phyloP scores from a whole-genome alignment of 1,139 yeast species.

The Saccharomyces pastorianus region DNA sequence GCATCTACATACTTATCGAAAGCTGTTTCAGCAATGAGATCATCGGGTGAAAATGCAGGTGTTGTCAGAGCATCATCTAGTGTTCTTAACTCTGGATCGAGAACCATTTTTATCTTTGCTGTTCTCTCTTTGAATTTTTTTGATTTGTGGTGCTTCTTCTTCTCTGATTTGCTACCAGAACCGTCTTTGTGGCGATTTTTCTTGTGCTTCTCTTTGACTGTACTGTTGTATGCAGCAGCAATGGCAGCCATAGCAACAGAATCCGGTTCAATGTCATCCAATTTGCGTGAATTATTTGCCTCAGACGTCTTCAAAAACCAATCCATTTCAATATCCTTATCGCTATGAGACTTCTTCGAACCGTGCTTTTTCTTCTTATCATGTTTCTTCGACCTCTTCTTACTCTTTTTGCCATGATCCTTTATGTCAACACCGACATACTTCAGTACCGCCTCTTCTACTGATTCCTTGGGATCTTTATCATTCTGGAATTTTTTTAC shows the following conservation, averaged over 20 bases:
- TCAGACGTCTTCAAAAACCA: not conserved
- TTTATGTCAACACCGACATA: constrained; percentile 41
- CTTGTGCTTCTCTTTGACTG: constrained; percentile 13
- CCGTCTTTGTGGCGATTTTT: constrained; percentile 14
- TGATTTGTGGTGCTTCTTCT: constrained; percentile 6
- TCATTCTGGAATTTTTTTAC: constrained; percentile 2
- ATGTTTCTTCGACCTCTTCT: not conserved
- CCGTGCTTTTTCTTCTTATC: constrained; percentile 1
- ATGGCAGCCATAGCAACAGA: constrained; percentile 29
- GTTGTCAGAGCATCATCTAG: constrained; percentile 34
- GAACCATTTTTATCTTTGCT: constrained; percentile 28
- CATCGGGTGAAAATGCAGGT: not conserved
- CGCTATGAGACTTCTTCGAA: not conserved
- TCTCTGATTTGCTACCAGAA: constrained; percentile 6
- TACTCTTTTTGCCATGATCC: not conserved
- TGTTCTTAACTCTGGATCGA: constrained; percentile 56
- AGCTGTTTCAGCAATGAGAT: not conserved
- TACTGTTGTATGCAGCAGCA: constrained; percentile 26
- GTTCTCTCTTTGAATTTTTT: constrained; percentile 10
- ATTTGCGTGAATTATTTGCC: not conserved
- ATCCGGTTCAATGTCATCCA: constrained; percentile 10
- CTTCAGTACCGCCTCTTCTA: constrained; percentile 58
- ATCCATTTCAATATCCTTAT: not conserved
- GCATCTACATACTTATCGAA: not conserved
- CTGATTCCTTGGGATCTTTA: constrained; percentile 22